Evolutionary conservation across 495 filamentous ascomycete genomes (phyloP), one percentile per base, ranked within the genome.

Genomic region (Darksidea phi): DNA sequence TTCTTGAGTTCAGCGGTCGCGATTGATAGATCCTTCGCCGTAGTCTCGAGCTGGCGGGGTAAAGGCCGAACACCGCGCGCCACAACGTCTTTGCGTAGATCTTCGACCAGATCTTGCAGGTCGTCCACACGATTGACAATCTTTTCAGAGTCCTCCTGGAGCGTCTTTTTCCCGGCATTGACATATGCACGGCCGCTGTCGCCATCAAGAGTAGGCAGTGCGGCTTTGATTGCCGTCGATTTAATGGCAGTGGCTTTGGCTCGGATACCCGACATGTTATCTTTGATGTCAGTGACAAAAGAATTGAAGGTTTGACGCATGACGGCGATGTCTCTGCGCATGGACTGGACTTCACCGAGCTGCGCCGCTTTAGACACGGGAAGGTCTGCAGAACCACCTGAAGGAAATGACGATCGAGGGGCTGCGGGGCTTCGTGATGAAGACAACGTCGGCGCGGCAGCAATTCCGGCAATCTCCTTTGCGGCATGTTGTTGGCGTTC

Each of bases 21-120:
- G 56, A 77, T 71, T 58, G 87, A 85, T 57, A 97, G 89, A 64
- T 96, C 93, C 67, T 92, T 93, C 57, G 87, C 84, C 17, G 96
- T 91, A 43, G 73, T 78, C 72, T 96, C 92, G 54, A 99, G 82
- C 74, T 96, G 91, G 18, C 90, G 82, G n/a, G 93, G 93, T 3
- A 93, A 79, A 12, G 94, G 94, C 38, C 95, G 87, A 42, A 97
- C 94, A 49, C 94, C 94, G 62, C 95, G 90, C 42, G 80, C 79
- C 37, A 99, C 94, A 42, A 98, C 95, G 71, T 97, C 94, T 77
- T 97, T 97, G 57, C 94, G 90, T 26, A 99, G 83, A 71, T 97
- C 95, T 71, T 99, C 94, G 32, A 99, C 88, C 43, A 94, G 76
- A 70, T 99, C 95, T 75, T 96, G 92, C 17, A 99, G 83, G 68